phyloP scores from a whole-genome alignment of 352 stramenopile genomes.

The Pythium folliculosum region DNA sequence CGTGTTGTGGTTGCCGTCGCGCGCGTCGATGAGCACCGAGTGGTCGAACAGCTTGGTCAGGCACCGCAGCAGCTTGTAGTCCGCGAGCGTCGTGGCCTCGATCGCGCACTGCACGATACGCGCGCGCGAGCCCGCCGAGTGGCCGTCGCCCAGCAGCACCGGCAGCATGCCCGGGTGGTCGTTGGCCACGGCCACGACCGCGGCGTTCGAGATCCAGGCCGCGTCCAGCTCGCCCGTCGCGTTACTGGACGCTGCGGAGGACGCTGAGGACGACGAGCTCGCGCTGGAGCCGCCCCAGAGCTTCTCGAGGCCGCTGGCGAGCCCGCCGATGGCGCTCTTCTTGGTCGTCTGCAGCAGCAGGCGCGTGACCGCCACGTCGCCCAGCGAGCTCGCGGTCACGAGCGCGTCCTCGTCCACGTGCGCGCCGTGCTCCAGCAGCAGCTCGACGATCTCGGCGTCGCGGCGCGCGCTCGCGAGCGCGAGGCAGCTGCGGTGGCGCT shows the following conservation, averaged over 20 bases:
- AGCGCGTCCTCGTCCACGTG: conserved; percentile 64
- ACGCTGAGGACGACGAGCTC: background rate
- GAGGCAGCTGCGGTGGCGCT: conserved; percentile 48
- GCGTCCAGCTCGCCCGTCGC: conserved; percentile 38
- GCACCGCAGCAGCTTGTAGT: conserved; percentile 56
- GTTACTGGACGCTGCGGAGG: background rate
- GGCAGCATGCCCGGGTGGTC: conserved; percentile 45
- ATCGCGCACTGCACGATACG: conserved; percentile 48
- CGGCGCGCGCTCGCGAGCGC: conserved; percentile 50
- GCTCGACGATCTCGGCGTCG: conserved; percentile 47
- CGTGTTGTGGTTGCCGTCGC: conserved; percentile 48
- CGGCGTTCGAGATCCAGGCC: conserved; percentile 42
- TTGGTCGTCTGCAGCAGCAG: conserved; percentile 37
- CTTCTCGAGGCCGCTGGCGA: conserved; percentile 27
- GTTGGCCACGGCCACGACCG: conserved; percentile 46
- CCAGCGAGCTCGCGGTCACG: conserved; percentile 41
- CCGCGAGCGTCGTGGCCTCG: conserved; percentile 45
- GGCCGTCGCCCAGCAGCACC: conserved; percentile 56
- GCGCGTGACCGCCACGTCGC: conserved; percentile 43
- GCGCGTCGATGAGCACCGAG: conserved; percentile 43
- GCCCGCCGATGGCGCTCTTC: conserved; percentile 16
- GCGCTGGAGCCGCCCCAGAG: background rate
- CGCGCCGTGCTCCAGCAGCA: conserved; percentile 66
- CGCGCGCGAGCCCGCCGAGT: conserved; percentile 30
- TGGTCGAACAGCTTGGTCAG: conserved; percentile 53